Evolutionary conservation across 768 basidiomycete genomes (phyloP), one percentile per base, ranked within the genome.

Genomic region (Lactarius akahatsu): DNA sequence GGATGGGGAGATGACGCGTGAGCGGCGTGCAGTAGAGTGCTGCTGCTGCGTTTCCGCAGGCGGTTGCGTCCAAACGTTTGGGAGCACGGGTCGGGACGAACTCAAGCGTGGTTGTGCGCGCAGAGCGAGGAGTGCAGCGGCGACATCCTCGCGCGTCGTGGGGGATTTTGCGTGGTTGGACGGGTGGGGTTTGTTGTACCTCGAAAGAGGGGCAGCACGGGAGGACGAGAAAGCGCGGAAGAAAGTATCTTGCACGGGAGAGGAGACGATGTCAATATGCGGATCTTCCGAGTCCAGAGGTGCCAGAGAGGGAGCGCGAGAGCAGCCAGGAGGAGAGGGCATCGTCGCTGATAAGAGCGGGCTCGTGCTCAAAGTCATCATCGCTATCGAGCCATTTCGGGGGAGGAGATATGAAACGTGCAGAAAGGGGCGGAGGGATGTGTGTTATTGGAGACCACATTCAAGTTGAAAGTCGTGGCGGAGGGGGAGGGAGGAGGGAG

Each of bases 281-380:
- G 63, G 34, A 52, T 69, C 68, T 40, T 71, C 67, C n/a, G 60
- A 28, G 6, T 71, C 68, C 26, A 54, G 55, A 5, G 61, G 63
- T 20, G 63, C 59, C 13, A 68, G 61, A 32, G 68, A 71, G 54
- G 70, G 68, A 8, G 70, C 62, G 15, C 65, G 65, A 61, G 69
- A 61, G 32, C 59, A 61, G 16, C 57, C 32, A n/a, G 1, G 67
- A 69, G 1, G 68, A 61, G 59, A 69, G 34, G 32, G 68, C 70
- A 43, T 69, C 70, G 15, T 69, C 68, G 57, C 70, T 71, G 18
- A 45, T 69, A 26, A 69, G 61, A 23, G 70, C 69, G 8, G 68
- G 70, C 45, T 66, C 70, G 15, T 57, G 64, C 40, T 71, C 68
- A 10, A 67, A 54, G 28, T 68, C 68, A 61, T 69, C 70, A 20